Percentiles rank a stretch among this genome's conserved stretches.
Evolutionary conservation across 768 basidiomycete species (phyloP).

Genomic region (Auricularia cornea): DNA sequence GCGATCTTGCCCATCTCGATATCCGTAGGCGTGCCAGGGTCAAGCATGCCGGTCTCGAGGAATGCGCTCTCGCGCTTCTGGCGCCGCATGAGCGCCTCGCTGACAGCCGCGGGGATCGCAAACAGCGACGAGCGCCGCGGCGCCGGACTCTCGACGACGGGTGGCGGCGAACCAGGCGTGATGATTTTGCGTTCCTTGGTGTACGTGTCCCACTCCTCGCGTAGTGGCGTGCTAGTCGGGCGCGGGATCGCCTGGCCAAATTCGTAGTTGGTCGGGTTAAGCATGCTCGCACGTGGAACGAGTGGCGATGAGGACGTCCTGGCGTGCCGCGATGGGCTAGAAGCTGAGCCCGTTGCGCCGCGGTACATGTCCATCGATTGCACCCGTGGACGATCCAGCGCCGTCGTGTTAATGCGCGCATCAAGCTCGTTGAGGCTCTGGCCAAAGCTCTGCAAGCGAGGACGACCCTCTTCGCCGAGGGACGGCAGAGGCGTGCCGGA

Average conservation of each 20-base stretch:
- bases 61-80: conserved; percentile 65
- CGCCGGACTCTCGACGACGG: conserved; percentile 24
- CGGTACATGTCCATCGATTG: conserved; percentile 53
- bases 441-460: conserved; percentile 45
- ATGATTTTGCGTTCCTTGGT: conserved; percentile 76
- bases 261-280: conserved; percentile 10
- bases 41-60: conserved; percentile 30
- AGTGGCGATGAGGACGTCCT: neutral
- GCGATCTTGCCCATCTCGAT: neutral
- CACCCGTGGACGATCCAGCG: conserved; percentile 40
- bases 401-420: neutral
- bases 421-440: conserved; percentile 1
- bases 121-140: conserved; percentile 28
- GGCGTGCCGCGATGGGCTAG: conserved; percentile 25
- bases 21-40: conserved; percentile 9
- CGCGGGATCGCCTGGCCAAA: conserved; percentile 51
- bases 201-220: conserved; percentile 81
- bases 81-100: conserved; percentile 63
- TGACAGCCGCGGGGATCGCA: conserved; percentile 61
- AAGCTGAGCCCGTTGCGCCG: neutral
- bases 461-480: conserved; percentile 43
- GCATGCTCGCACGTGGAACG: neutral
- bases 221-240: conserved; percentile 66
- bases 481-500: conserved; percentile 50
- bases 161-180: conserved; percentile 70